Percentiles rank a stretch among this genome's conserved stretches.
These are phyloP conservation scores for Bacterosira constricta DNA, from an alignment of 108 stramenopile species.

Conservation along the genomic window DNA sequence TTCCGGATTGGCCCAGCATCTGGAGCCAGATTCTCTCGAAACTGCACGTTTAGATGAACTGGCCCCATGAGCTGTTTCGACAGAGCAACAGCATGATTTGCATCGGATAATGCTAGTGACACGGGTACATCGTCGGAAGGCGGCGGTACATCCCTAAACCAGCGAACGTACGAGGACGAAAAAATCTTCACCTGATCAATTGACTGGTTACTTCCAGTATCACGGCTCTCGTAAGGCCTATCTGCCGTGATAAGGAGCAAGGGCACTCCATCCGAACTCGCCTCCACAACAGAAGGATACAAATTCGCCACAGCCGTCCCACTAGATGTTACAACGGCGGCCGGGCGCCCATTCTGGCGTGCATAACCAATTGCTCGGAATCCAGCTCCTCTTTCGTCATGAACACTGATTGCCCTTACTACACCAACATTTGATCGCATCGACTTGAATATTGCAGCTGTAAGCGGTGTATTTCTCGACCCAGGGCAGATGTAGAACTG, in stretches of 20 bases:
- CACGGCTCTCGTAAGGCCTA: slow-evolving; percentile 88
- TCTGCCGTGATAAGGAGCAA: slow-evolving; percentile 91
- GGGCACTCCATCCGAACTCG: slow-evolving; percentile 80
- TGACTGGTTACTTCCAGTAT: slow-evolving; percentile 92
- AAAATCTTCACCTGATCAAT: slow-evolving; percentile 90
- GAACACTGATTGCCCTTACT: slow-evolving; percentile 73
- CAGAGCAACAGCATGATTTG: slow-evolving; percentile 76
- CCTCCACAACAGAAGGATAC: slow-evolving; percentile 88
- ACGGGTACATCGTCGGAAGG: slow-evolving; percentile 86
- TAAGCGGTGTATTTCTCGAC: slow-evolving; percentile 90
- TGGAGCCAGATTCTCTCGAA: slow-evolving; percentile 93
- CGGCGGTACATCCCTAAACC: slow-evolving; percentile 88
- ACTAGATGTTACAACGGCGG: slow-evolving; percentile 88
- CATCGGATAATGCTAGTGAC: slow-evolving; percentile 78
- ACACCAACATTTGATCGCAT: slow-evolving; percentile 66
- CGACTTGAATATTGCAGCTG: slow-evolving; percentile 73
- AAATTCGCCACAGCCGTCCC: slow-evolving; percentile 95
- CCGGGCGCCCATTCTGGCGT: slow-evolving; percentile 69
- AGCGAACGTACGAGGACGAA: slow-evolving; percentile 75
- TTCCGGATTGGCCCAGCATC: slow-evolving; percentile 85
- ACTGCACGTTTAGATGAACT: slow-evolving; percentile 94
- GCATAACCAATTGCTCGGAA: slow-evolving; percentile 92
- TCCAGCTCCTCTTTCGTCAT: slow-evolving; percentile 94
- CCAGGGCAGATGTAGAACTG: slow-evolving; percentile 91
- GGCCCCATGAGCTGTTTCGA: slow-evolving; percentile 68